Percentiles rank a stretch among this genome's conserved stretches.
Evolutionary conservation across 208 protist species (phyloP).

Genomic region (Trypanosoma melophagium): DNA sequence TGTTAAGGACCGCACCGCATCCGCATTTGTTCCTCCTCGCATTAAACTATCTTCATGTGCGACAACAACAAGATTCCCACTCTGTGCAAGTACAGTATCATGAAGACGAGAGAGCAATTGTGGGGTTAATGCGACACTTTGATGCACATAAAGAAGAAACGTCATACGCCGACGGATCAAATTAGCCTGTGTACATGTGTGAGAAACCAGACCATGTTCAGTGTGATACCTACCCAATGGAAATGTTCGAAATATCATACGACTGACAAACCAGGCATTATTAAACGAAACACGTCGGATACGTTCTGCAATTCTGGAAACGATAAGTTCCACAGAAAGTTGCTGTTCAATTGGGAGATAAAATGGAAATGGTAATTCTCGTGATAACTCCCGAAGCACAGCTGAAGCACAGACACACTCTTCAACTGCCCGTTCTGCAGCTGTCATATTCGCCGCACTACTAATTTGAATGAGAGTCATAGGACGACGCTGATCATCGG

Average conservation of each 20-base stretch:
- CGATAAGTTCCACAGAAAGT: constrained; percentile 58
- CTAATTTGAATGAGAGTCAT: constrained; percentile 75
- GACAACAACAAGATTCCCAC: constrained; percentile 80
- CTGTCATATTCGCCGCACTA: constrained; percentile 30
- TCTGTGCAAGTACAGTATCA: constrained; percentile 58
- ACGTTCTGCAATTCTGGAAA: constrained; percentile 71
- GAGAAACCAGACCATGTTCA: constrained; percentile 71
- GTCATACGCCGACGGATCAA: constrained; percentile 77
- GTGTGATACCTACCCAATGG: constrained; percentile 72
- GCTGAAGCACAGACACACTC: constrained; percentile 61
- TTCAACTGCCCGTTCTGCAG: constrained; percentile 33
- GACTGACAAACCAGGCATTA: constrained; percentile 78
- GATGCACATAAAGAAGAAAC: constrained; percentile 77
- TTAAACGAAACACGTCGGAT: constrained; percentile 83
- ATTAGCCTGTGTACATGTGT: constrained; percentile 86
- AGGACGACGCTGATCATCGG: constrained; percentile 66
- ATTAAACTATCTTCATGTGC: constrained; percentile 68
- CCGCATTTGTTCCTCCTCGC: constrained; percentile 50
- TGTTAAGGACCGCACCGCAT: constrained; percentile 12
- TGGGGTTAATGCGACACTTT: constrained; percentile 64
- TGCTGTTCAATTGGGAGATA: constrained; percentile 74
- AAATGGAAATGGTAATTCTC: constrained; percentile 74
- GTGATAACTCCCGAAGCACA: constrained; percentile 64
- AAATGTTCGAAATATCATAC: constrained; percentile 81
- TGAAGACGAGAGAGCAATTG: constrained; percentile 54